Evolutionary conservation across 139 green algal species (phyloP).

Genomic region (Edaphochlamys debaryana): DNA sequence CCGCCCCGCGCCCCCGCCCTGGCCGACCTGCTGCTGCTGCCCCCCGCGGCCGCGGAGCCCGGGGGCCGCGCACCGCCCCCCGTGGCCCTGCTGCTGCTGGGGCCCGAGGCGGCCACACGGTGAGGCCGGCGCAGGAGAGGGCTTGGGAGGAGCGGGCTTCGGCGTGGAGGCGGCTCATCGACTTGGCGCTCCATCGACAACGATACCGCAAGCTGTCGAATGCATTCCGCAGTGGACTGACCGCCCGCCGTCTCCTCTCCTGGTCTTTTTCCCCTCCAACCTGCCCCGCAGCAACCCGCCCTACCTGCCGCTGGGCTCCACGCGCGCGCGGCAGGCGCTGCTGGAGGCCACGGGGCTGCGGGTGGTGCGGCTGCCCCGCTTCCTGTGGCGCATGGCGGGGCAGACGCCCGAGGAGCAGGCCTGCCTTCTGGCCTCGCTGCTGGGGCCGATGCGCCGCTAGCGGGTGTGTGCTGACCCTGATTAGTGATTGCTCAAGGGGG

Average conservation of each 20-base stretch:
- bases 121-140: not conserved
- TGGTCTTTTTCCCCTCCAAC: no score
- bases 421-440: slow-evolving; percentile 16
- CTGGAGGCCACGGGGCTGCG: slow-evolving; percentile 13
- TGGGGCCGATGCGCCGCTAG: not conserved
- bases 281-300: slow-evolving; percentile 20
- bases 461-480: no score
- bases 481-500: no score
- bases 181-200: no score
- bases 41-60: not conserved
- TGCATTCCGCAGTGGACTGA: not conserved
- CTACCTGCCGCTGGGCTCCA: slow-evolving; percentile 3
- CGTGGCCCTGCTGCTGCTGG: slow-evolving; percentile 25
- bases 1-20: not conserved
- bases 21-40: slow-evolving; percentile 27
- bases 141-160: not conserved
- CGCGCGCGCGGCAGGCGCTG: slow-evolving; percentile 20
- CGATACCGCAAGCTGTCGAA: not conserved
- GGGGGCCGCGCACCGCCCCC: not conserved
- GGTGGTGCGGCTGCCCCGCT: slow-evolving; percentile 2
- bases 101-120: not conserved
- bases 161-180: no score
- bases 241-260: no score
- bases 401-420: not conserved
- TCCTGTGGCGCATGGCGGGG: slow-evolving; percentile 3